Evolutionary conservation across 352 stramenopile genomes (phyloP), one percentile per base, ranked within the genome.

Genomic region (Thalassiosira pacifica): DNA sequence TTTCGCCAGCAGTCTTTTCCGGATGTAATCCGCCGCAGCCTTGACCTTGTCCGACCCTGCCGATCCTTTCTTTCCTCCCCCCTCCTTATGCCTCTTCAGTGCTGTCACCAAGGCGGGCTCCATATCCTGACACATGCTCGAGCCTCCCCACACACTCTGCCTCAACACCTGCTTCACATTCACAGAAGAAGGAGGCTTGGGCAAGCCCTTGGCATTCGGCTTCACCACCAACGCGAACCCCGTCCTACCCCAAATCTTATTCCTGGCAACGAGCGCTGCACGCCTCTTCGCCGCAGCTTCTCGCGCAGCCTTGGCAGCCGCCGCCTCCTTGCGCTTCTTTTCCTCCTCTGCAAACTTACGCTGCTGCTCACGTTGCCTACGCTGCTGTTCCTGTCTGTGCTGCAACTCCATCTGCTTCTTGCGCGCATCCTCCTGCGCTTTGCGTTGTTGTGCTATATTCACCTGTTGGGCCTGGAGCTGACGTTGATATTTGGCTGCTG

Each of bases 171-270:
- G 59, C 60, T 57, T 11, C 40, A 71, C 26, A 27, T 53, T n/a
- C 19, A 63, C 60, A 29, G 64, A 48, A 32, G n/a, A 22, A 61
- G 59, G 72, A 32, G 68, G 27, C 71, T 42, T 71, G 22, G 69
- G 37, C 55, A 83, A 67, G 26, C 76, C 77, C 67, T 82, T 86
- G 2, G 72, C 72, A 34, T 66, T 42, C 24, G 68, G 37, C 29
- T 77, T 82, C 22, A 86, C 77, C 26, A 88, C 71, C 68, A 90
- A 60, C 16, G 67, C 81, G 48, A 68, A 78, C 19, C 73, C 77
- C 1, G 55, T 83, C 22, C 85, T 53, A 16, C 81, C 76, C 85
- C 85, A 88, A 19, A 57, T 42, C 63, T 84, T 86, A 71, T 85
- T 82, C n/a, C 55, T 69, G 18, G 59, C 60, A 11, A 64, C 60